A percentile compares a stretch with the other conserved stretches of the same genome.
phyloP scores from a whole-genome alignment of 805 yeast species.

The Ogataea henricii region DNA sequence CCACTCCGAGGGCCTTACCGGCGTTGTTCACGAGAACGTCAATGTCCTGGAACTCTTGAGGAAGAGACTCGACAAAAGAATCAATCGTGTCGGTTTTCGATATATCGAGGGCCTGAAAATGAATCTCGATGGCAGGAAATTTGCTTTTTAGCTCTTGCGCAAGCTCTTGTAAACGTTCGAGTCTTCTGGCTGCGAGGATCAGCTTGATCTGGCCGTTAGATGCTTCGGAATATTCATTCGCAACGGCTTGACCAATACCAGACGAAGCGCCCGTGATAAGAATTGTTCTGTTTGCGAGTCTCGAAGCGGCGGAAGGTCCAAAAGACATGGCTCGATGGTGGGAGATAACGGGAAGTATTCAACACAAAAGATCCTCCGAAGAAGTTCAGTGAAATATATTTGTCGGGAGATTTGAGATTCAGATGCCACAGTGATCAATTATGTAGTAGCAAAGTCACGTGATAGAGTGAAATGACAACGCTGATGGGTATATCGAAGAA shows the following conservation, averaged over 20 bases:
- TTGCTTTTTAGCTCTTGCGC: conserved; percentile 46
- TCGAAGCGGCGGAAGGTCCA: conserved; percentile 7
- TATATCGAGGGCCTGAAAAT: conserved; percentile 56
- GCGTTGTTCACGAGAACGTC: conserved; percentile 70
- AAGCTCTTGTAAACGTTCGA: conserved; percentile 55
- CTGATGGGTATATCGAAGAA: too few species aligned
- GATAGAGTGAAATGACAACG: too few species aligned
- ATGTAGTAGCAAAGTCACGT: too few species aligned
- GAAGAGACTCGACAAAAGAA: conserved; percentile 54
- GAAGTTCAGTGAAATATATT: too few species aligned
- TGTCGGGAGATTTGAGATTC: too few species aligned
- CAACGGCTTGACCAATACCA: conserved; percentile 52
- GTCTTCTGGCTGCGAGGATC: conserved; percentile 77
- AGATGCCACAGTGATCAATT: too few species aligned
- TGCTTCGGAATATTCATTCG: conserved; percentile 51
- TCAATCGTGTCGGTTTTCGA: conserved; percentile 51
- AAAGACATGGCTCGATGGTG: conserved; percentile 9
- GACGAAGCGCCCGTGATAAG: conserved; percentile 48
- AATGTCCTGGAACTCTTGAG: conserved; percentile 55
- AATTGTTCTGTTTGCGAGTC: conserved; percentile 16
- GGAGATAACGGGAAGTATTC: too few species aligned
- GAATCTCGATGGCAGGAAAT: conserved; percentile 50
- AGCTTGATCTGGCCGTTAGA: conserved; percentile 70
- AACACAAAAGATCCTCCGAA: too few species aligned
- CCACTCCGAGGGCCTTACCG: conserved; percentile 46